phyloP scores from a whole-genome alignment of 2,329 filamentous ascomycete species.

The Aspergillus pseudoterreus region DNA sequence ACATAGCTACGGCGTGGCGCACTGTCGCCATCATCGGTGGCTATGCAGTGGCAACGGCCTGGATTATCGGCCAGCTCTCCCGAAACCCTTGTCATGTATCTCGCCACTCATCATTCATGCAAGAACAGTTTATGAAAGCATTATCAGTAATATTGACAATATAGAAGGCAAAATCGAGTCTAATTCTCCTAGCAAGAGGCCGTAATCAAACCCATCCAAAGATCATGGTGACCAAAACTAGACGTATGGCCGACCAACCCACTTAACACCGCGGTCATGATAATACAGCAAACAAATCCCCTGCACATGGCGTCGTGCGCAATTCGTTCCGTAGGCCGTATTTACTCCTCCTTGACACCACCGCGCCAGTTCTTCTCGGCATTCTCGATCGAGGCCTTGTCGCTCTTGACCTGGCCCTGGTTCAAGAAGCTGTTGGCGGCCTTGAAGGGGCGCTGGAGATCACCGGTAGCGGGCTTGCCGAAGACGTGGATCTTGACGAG shows the following conservation, averaged over 20 bases:
- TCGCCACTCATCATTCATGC: too few species aligned
- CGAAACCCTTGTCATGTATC: too few species aligned
- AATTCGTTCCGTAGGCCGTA: not conserved
- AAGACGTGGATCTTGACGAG: conserved; percentile 93
- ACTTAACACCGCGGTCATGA: conserved; percentile 12
- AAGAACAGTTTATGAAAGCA: not conserved
- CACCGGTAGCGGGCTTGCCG: conserved; percentile 79
- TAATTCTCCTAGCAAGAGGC: not conserved
- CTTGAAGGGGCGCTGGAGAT: conserved; percentile 97
- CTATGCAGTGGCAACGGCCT: too few species aligned
- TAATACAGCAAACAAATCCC: conserved; percentile 10
- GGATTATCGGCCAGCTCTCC: too few species aligned
- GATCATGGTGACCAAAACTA: not conserved
- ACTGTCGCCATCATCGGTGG: too few species aligned
- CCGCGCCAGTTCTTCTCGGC: conserved; percentile 49
- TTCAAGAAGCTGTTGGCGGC: conserved; percentile 75
- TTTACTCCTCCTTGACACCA: conserved; percentile 50
- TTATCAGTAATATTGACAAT: not conserved
- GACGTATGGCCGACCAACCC: not conserved
- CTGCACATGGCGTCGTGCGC: conserved; percentile 1
- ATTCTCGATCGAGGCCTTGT: conserved; percentile 69
- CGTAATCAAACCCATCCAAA: not conserved
- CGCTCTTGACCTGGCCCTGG: conserved; percentile 71
- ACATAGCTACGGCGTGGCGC: too few species aligned
- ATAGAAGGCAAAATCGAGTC: not conserved